Evolutionary conservation across 371 early-diverging fungal genomes (phyloP).

Genomic region (Smittium culicis): DNA sequence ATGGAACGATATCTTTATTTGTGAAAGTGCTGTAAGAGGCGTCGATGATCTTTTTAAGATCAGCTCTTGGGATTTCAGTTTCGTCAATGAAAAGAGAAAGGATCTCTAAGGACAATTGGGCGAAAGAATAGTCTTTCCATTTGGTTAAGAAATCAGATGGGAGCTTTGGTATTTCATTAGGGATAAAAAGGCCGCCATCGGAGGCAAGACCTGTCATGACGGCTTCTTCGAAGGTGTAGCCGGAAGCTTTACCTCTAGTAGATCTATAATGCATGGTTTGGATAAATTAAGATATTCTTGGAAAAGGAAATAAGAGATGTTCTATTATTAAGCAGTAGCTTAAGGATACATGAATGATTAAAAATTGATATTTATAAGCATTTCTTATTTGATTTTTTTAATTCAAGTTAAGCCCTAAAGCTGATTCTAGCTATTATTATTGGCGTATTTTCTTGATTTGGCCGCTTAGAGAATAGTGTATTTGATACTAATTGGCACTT

Average conservation of each 20-base stretch:
- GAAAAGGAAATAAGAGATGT: background rate
- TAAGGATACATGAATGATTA: background rate
- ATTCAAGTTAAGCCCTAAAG: background rate
- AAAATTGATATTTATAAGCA: background rate
- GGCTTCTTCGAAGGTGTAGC: conserved; percentile 75
- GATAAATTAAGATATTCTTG: background rate
- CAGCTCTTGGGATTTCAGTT: conserved; percentile 57
- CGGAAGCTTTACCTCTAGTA: conserved; percentile 61
- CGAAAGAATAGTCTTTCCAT: conserved; percentile 64
- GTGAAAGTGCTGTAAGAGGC: conserved; percentile 71
- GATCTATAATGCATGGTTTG: conserved; percentile 55
- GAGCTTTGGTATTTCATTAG: conserved; percentile 60
- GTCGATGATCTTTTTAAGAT: conserved; percentile 49
- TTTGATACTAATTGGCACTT: too few relatives aligned
- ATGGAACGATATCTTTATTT: conserved; percentile 59
- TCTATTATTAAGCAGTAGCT: background rate
- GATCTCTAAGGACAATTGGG: conserved; percentile 66
- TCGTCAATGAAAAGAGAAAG: conserved; percentile 67
- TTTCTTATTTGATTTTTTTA: background rate
- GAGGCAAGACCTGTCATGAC: conserved; percentile 83
- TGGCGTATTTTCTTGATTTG: too few relatives aligned
- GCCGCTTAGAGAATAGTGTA: too few relatives aligned
- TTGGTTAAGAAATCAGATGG: conserved; percentile 42
- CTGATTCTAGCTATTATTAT: too few relatives aligned
- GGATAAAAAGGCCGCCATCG: conserved; percentile 93